Conservation (phyloP, 257 asterid genomes). For the Nemophila menziesii region DNA sequence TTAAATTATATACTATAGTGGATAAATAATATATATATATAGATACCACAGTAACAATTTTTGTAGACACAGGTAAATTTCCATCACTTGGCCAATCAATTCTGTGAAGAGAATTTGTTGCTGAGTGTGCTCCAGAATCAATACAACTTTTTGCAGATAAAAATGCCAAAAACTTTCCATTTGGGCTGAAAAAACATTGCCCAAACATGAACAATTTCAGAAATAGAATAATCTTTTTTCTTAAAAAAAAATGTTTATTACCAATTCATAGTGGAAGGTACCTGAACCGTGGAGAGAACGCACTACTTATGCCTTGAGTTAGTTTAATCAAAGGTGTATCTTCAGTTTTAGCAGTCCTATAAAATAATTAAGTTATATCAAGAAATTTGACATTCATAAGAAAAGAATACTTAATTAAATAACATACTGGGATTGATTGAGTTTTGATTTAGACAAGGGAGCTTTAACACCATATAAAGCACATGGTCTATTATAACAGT, state of each 20-base stretch:
- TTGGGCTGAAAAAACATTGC: constrained; percentile 50
- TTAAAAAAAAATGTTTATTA: neutral
- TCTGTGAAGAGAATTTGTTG: constrained; percentile 79
- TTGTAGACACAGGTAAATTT: constrained; percentile 27
- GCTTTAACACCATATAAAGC: constrained; percentile 68
- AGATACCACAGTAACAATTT: constrained; percentile 61
- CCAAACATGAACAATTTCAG: too few species aligned
- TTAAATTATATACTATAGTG: neutral
- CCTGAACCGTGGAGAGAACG: constrained; percentile 84
- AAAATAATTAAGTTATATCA: constrained; percentile 13
- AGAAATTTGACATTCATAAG: constrained; percentile 10
- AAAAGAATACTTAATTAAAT: constrained; percentile 1
- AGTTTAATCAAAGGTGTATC: constrained; percentile 28
- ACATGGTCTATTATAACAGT: constrained; percentile 81
- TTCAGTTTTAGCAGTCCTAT: constrained; percentile 38
- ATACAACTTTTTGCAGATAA: constrained; percentile 65
- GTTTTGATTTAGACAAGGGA: constrained; percentile 37
- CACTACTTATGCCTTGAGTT: constrained; percentile 65
- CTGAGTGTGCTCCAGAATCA: constrained; percentile 74
- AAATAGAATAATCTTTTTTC: too few species aligned
- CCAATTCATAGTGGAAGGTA: constrained; percentile 12
- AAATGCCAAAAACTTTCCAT: constrained; percentile 64
- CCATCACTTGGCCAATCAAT: constrained; percentile 66
- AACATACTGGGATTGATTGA: constrained; percentile 26
- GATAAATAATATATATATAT: constrained; percentile 6